Evolutionary conservation across 2,329 filamentous ascomycete genomes (phyloP).

Genomic region (Colletotrichum sp.): DNA sequence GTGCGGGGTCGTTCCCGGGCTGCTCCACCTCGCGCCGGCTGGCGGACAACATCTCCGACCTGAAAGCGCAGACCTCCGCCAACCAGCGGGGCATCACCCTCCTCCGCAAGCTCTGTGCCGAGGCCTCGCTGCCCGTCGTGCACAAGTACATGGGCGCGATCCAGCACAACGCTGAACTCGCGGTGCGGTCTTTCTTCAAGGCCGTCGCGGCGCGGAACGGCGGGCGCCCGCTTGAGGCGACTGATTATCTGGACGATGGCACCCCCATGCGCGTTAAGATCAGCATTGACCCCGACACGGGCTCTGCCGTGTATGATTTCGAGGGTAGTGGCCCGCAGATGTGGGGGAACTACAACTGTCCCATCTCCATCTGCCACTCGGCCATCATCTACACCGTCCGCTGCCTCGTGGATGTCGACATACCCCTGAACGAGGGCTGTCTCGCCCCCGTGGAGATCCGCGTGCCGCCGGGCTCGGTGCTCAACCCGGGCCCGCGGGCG

Average conservation of each 20-base stretch:
- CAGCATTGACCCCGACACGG: conserved; percentile 32
- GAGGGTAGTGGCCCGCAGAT: conserved; percentile 37
- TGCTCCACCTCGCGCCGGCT: conserved; percentile 40
- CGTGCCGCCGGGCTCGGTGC: conserved; percentile 35
- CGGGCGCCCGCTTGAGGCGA: conserved; percentile 21
- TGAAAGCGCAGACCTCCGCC: conserved; percentile 48
- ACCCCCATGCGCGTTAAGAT: conserved; percentile 37
- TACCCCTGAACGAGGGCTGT: conserved; percentile 45
- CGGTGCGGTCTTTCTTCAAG: conserved; percentile 35
- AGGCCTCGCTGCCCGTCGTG: conserved; percentile 35
- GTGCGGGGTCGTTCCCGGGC: conserved; percentile 39
- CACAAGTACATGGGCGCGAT: conserved; percentile 46
- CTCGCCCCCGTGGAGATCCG: conserved; percentile 36
- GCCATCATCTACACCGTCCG: conserved; percentile 44
- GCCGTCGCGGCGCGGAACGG: conserved; percentile 19
- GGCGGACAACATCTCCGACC: conserved; percentile 46
- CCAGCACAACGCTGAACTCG: conserved; percentile 43
- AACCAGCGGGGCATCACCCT: conserved; percentile 44
- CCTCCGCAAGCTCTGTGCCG: conserved; percentile 36
- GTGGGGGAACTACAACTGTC: conserved; percentile 40
- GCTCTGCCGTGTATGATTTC: conserved; percentile 41
- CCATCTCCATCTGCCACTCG: conserved; percentile 39
- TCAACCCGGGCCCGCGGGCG: conserved; percentile 35
- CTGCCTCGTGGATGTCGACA: conserved; percentile 37
- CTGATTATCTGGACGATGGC: conserved; percentile 42